Base-by-base conservation (phyloP, 2,329 filamentous ascomycete species). In the Ascochyta koolunga region DNA sequence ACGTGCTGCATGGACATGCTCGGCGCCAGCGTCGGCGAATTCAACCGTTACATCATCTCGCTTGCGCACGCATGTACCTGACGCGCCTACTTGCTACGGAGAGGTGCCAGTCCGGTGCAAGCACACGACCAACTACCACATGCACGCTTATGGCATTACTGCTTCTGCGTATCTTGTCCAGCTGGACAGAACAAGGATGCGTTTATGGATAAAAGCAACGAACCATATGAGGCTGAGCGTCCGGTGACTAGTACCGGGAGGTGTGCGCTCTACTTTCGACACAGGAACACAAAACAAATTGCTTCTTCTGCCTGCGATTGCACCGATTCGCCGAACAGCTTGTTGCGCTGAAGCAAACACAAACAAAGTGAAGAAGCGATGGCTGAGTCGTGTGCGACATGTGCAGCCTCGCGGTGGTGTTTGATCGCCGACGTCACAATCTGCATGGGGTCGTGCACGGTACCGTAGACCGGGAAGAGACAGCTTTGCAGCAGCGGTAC, bases 31-130 rank as follows among this genome's bases (percentile, higher is more conserved):
- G 45, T 54, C 51, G 51, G 51, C 51, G 51, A 56, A 47, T 48
- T 49, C 15, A 40, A 38, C 50, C 39, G 58, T 67, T 65, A 62
- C 65, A 65, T 67, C 62, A 67, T 64, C 58, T 56, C 57, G 56
- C 40, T 45, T 45, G 31, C 29, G 24, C 27, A 29, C 11, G 27
- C 11, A 29, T 16, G 31, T 40, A 45, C 31, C 31, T 44, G 36
- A 13, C 27, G 36, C 40, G 36, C 29, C 24, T 22, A 22, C 24
- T 7, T 24, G 29, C 18, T 25, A 31, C 18, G 39, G 44, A 54
- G 27, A 25, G 35, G 22, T 47, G 41, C 47, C 49, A 29, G 40
- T 55, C 50, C 39, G 40, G 31, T 39, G 47, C 55, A 53, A 31
- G 46, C 39, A 52, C 50, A 41, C 42, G 35, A 48, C 25, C 31